phyloP scores from a whole-genome alignment of 805 yeast species.

The Wickerhamiella hasegawae region DNA sequence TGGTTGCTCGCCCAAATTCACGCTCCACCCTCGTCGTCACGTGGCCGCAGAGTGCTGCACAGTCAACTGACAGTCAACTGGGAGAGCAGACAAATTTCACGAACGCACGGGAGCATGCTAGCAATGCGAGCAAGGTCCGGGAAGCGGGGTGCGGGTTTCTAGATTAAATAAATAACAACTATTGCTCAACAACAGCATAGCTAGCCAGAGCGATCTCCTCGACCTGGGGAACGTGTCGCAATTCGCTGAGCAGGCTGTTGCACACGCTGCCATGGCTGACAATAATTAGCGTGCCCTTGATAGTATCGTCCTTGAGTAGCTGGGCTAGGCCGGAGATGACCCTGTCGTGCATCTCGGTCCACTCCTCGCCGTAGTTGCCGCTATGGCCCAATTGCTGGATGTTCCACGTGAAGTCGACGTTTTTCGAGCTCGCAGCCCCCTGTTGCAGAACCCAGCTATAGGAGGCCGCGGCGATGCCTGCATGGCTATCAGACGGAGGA shows the following conservation, averaged over 20 bases:
- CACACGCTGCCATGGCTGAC: conserved; percentile 27
- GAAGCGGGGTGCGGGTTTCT: too few species aligned
- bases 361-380: conserved; percentile 25
- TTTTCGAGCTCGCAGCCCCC: conserved; percentile 2
- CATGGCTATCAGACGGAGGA: conserved; percentile 24
- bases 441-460: conserved; percentile 12
- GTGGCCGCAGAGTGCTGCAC: too few species aligned
- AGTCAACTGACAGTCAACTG: too few species aligned
- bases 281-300: conserved; percentile 12
- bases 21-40: too few species aligned
- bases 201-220: conserved; percentile 17
- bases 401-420: conserved; percentile 11
- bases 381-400: conserved; percentile 1
- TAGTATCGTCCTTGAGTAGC: conserved; percentile 9
- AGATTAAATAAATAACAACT: too few species aligned
- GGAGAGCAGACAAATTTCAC: too few species aligned
- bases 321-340: conserved; percentile 16
- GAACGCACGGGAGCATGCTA: too few species aligned
- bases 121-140: too few species aligned
- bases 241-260: conserved; percentile 22
- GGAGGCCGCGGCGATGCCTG: conserved; percentile 9
- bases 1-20: too few species aligned
- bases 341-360: conserved; percentile 23
- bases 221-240: conserved; percentile 19
- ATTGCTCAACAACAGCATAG: conserved; percentile 2